Conservation (phyloP, 352 stramenopile species). For the Pseudoperonospora humuli region DNA sequence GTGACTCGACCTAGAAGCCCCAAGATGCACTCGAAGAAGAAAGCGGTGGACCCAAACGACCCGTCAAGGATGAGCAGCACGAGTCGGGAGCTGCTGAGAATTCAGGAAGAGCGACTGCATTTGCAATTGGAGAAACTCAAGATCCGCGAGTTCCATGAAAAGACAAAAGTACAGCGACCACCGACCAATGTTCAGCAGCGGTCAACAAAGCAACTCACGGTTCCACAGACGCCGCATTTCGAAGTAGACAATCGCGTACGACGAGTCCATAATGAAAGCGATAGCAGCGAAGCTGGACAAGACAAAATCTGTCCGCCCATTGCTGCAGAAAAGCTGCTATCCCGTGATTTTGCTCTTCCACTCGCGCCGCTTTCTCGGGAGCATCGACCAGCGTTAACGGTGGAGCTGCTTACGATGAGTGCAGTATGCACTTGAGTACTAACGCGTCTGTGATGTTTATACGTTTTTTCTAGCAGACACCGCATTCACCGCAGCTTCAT, state of each 20-base stretch:
- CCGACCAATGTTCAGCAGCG: conserved; percentile 64
- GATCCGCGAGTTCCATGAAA: conserved; percentile 72
- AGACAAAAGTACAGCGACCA: conserved; percentile 54
- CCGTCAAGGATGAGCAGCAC: conserved; percentile 62
- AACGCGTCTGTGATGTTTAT: conserved; percentile 1
- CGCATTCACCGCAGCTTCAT: conserved; percentile 33
- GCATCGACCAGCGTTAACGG: conserved; percentile 14
- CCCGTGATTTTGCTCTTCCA: conserved; percentile 26
- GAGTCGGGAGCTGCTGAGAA: conserved; percentile 65
- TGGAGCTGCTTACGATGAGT: conserved; percentile 4
- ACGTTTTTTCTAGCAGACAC: conserved; percentile 10
- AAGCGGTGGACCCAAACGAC: conserved; percentile 33
- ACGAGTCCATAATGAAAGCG: conserved; percentile 21
- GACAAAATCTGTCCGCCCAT: conserved; percentile 20
- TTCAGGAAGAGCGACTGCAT: conserved; percentile 61
- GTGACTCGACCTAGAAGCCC: conserved; percentile 50
- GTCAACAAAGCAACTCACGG: conserved; percentile 74
- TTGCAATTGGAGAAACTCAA: conserved; percentile 65
- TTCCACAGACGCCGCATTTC: conserved; percentile 62
- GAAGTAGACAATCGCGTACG: conserved; percentile 49
- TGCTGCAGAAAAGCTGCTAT: conserved; percentile 31
- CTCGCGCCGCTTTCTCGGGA: conserved; percentile 24
- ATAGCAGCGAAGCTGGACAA: conserved; percentile 13
- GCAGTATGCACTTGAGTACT: not conserved
- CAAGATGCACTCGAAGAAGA: conserved; percentile 34